Evolutionary conservation across 202 grass and related monocot species (phyloP).

Genomic region (Carex arenaria): DNA sequence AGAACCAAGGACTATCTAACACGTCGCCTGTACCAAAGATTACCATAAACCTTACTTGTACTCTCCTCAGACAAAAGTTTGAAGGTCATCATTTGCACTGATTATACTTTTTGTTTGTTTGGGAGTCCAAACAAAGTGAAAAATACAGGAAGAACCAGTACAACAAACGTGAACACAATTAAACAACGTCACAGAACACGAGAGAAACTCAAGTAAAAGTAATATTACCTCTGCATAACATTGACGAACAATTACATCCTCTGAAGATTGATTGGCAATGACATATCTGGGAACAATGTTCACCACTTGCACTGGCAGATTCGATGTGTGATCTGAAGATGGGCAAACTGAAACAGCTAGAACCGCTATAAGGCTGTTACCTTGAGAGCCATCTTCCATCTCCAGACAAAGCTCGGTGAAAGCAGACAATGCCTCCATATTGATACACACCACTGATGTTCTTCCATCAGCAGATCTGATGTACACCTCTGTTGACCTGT

Average conservation of each 20-base stretch:
- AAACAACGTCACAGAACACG: neutral
- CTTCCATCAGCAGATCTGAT: constrained; percentile 42
- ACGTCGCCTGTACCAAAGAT: neutral
- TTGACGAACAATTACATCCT: constrained; percentile 60
- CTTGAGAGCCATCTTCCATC: constrained; percentile 36
- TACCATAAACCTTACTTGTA: neutral
- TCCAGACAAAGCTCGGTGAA: constrained; percentile 75
- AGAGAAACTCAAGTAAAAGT: neutral
- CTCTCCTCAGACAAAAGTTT: neutral
- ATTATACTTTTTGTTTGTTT: constrained; percentile 10
- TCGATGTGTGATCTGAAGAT: constrained; percentile 13
- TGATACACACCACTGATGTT: constrained; percentile 49
- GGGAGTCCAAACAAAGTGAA: constrained; percentile 13
- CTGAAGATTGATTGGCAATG: constrained; percentile 60
- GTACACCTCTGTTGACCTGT: constrained; percentile 65
- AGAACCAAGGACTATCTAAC: neutral
- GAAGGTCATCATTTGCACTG: neutral
- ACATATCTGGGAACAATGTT: constrained; percentile 72
- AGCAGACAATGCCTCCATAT: constrained; percentile 69
- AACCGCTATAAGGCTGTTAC: constrained; percentile 35
- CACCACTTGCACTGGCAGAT: constrained; percentile 57
- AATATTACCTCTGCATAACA: constrained; percentile 61
- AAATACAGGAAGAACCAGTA: constrained; percentile 33
- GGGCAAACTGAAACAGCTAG: constrained; percentile 64
- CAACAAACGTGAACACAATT: neutral